Base-by-base conservation (phyloP, 192 early-diverging fungal genomes). In the Coemansia aciculifera region DNA sequence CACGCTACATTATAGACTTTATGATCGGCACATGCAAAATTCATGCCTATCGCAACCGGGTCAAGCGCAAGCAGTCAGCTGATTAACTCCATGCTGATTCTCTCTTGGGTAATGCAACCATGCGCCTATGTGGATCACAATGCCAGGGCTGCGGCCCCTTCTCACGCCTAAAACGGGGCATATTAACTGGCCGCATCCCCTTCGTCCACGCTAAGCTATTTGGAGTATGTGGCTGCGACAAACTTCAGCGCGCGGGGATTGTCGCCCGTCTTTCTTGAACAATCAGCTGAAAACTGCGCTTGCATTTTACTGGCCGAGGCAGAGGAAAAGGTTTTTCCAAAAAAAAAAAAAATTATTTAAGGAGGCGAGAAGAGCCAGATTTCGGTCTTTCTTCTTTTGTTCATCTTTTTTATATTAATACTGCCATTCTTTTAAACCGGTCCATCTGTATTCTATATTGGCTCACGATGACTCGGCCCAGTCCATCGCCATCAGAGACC, bases 151-250 rank as follows among this genome's bases (percentile, higher is more conserved):
- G 29, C 54, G 27, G 13, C 15, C 27, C 51, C 54, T 57, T 57
- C 54, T 57, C 54, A 57, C 54, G 54, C 54, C 54, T 32, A 32
- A 57, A 57, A 32, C 29, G 54, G 24, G 54, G 31, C 54, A 57
- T 34, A 57, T 32, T n/a, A 57, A 5, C 13, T 32, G 27, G 8
- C 9, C 24, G 24, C 24, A 27, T 27, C 24, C 24, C 24, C 24
- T 27, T 27, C 24, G 24, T 6, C 46, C 1, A 7, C 19, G 39
- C 39, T 0, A 9, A 19, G 54, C 52, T 29, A 17, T 10, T 51
- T 52, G 51, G 4, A 23, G 10, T 52, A 23, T 23, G 51, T 52
- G 51, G 51, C 51, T 29, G 51, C 51, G 24, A 13, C 23, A 23
- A 24, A 24, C 23, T 51, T 29, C 24, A 17, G 40, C 40, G 15